These are phyloP conservation scores for Drosera spatulata DNA, from an alignment of 179 eudicot species.

Conservation along the genomic window DNA sequence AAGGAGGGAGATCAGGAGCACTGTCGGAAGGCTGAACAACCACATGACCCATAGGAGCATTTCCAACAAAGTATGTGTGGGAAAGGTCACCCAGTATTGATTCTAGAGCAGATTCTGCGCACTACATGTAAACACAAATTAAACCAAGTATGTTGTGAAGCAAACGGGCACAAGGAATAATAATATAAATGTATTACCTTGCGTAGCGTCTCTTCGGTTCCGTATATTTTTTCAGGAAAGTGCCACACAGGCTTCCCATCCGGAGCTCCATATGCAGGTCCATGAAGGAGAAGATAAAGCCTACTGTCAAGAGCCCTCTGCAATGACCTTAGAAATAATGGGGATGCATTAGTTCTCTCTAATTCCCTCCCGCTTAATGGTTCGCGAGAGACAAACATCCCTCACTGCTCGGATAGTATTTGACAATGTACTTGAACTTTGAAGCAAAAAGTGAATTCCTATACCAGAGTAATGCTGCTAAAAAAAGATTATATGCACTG, in stretches of 20 bases:
- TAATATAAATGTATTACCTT: slow-evolving; percentile 33
- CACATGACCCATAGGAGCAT: slow-evolving; percentile 6
- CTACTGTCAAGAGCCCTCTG: slow-evolving; percentile 87
- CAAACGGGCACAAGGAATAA: neutral
- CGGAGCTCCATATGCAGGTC: slow-evolving; percentile 44
- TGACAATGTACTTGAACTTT: no score
- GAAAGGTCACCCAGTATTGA: slow-evolving; percentile 81
- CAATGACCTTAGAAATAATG: slow-evolving; percentile 39
- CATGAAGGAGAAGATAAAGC: slow-evolving; percentile 81
- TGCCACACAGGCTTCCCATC: slow-evolving; percentile 69
- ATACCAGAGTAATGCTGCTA: no score
- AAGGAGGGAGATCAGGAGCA: no score
- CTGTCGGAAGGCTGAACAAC: no score
- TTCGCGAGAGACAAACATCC: neutral
- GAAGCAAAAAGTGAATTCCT: no score
- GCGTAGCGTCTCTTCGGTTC: slow-evolving; percentile 74
- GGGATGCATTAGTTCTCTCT: neutral
- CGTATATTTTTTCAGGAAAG: slow-evolving; percentile 85
- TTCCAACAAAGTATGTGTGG: slow-evolving; percentile 86
- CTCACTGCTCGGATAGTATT: no score
- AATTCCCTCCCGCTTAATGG: no score
- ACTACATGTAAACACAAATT: slow-evolving; percentile 31
- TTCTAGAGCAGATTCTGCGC: slow-evolving; percentile 64
- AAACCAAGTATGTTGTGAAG: neutral
- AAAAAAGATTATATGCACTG: no score